Percentiles rank a stretch among this genome's conserved stretches.
Conservation (phyloP, 495 filamentous ascomycete species). For the Annulohypoxylon maeteangense region DNA sequence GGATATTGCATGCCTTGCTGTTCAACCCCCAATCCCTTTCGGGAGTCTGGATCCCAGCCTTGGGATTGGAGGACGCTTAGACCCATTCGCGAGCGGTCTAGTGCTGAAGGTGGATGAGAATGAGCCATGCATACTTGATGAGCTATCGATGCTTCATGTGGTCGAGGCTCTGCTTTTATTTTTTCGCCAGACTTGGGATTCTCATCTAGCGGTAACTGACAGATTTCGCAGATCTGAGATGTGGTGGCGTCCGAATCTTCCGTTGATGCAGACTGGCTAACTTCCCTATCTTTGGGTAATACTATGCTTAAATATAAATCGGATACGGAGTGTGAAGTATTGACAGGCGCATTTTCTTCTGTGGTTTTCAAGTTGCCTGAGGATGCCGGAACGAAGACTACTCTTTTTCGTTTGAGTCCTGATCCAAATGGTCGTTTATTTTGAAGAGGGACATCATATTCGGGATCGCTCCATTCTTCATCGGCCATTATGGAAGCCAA, state of each 20-base stretch:
- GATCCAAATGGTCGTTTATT: slow-evolving; percentile 82
- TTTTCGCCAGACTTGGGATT: slow-evolving; percentile 25
- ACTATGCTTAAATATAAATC: slow-evolving; percentile 80
- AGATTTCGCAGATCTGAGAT: slow-evolving; percentile 47
- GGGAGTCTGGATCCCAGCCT: slow-evolving; percentile 88
- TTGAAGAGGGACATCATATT: slow-evolving; percentile 74
- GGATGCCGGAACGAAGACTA: slow-evolving; percentile 83
- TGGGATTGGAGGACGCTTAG: slow-evolving; percentile 77
- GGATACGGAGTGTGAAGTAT: slow-evolving; percentile 60
- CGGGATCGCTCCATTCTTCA: slow-evolving; percentile 41
- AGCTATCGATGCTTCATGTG: slow-evolving; percentile 77
- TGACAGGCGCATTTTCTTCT: slow-evolving; percentile 42
- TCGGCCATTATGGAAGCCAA: slow-evolving; percentile 19
- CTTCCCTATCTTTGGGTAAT: slow-evolving; percentile 55
- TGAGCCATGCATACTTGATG: slow-evolving; percentile 85
- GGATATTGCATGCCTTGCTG: slow-evolving; percentile 82
- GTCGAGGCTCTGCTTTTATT: slow-evolving; percentile 23
- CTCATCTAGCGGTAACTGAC: slow-evolving; percentile 49
- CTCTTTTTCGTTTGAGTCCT: slow-evolving; percentile 77
- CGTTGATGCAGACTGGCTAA: slow-evolving; percentile 37
- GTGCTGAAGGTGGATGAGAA: slow-evolving; percentile 83
- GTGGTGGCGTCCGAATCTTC: slow-evolving; percentile 21
- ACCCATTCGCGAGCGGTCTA: slow-evolving; percentile 82
- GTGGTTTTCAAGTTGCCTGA: slow-evolving; percentile 59
- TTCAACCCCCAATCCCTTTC: slow-evolving; percentile 73